Evolutionary conservation across 2,329 filamentous ascomycete genomes (phyloP), one percentile per base, ranked within the genome.

Genomic region (Microcera coccophila): DNA sequence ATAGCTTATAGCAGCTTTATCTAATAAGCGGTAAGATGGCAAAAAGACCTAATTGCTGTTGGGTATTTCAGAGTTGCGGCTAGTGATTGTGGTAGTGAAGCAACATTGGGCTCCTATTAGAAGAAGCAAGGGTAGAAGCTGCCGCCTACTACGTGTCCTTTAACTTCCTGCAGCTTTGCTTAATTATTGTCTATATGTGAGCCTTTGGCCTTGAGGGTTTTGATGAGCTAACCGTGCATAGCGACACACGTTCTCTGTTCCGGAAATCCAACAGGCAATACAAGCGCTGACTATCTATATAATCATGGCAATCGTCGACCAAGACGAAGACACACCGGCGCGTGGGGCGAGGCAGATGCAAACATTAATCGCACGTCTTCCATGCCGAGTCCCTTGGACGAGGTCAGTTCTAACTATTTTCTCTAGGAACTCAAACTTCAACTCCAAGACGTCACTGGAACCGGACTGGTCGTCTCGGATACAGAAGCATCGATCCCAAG

Each of bases 221-320:
- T 8, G 15, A n/a, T 4, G 3, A 4, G 1, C 38, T 50, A 2
- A 50, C 1, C 3, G 2, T 1, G 1, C 2, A 4, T 14, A 60
- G 55, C n/a, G 47, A 3, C 19, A 28, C 11, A 33, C 3, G 0
- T 38, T 45, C 1, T 40, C 39, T 8, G 38, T 40, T 5, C 16
- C 36, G 0, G 39, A 62, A 14, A 31, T 58, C 5, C 52, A 56
- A 4, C 22, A 52, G 5, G 53, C 50, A 7, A 39, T 62, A 2
- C 55, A 64, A 20, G 45, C 40, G 0, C 48, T 59, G 33, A 38
- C 57, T 0, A 55, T 64, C 5, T 64, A 64, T 10, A 58, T 60
- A 40, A 55, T 57, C 18, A 64, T 64, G 56, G 54, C 58, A 1
- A 47, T 63, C 12, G 50, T 55, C 2, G 50, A 57, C 11, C 33